Evolutionary conservation across 108 stramenopile genomes (phyloP), one percentile per base, ranked within the genome.

Genomic region (Pseudonitzschia pungens): DNA sequence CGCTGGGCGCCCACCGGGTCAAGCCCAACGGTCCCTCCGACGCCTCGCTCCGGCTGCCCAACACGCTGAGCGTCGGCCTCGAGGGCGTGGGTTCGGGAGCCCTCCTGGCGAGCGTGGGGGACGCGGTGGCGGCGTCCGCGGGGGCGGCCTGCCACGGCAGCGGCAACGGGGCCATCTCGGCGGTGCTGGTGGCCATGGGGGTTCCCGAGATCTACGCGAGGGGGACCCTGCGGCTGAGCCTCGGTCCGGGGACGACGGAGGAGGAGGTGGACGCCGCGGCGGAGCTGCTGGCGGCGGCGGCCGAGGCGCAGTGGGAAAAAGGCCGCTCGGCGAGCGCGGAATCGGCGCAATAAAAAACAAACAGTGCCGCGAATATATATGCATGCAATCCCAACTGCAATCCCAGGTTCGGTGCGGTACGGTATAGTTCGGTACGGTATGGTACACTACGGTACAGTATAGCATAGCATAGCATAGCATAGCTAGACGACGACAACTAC

Each of bases 111-210:
- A 59, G 77, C n/a, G 77, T 97, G 53, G 81, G 21, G n/a, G 74
- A 88, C 54, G 24, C 56, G 10, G 93, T 99, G 3, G 97, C 97
- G 0, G 97, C 97, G 0, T 92, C 90, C 29, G 89, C 89, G 52
- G 97, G 96, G 2, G 97, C 96, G 10, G 91, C 97, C 21, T 92
- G 97, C 10, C 98, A 97, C 78, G 95, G 97, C 71, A 83, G 85
- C 45, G 67, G 75, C 58, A 70, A 69, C 11, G 60, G 60, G 11
- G 62, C 80, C 16, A 71, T 96, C 12, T 94, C 92, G 15, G 71
- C 87, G 32, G 90, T 99, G 2, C 80, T 98, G 57, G 64, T 68
- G 66, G 97, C 97, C 41, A 97, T 98, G 95, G 70, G 87, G 60
- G 91, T 98, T 0, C 88, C 86, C 2, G 58, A 70, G 27, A 82